These are phyloP conservation scores for Exobasidium rhododendri DNA, from an alignment of 1,284 basidiomycete species.

Conservation along the genomic window DNA sequence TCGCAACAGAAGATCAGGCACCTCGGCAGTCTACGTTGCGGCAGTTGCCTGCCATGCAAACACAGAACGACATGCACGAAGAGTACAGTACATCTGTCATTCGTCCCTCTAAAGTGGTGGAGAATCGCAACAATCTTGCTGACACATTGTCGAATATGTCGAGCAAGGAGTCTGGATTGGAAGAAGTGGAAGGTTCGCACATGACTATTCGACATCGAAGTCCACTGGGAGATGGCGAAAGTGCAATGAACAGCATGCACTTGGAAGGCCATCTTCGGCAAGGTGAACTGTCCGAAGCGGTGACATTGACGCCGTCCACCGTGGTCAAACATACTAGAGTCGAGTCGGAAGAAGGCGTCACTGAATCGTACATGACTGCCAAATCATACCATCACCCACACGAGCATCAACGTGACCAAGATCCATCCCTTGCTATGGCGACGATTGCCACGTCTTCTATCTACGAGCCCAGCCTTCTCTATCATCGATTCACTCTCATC, in stretches of 20 bases:
- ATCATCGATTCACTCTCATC: conserved; percentile 48
- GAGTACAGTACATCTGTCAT: conserved; percentile 48
- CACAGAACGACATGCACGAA: not conserved
- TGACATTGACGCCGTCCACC: conserved; percentile 7
- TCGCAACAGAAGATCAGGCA: not conserved
- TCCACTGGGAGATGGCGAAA: not conserved
- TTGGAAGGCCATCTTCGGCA: not conserved
- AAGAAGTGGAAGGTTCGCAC: conserved; percentile 25
- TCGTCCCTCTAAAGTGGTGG: conserved; percentile 34
- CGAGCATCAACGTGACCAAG: conserved; percentile 19
- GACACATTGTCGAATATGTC: conserved; percentile 21
- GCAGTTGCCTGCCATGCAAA: not conserved
- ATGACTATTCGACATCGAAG: conserved; percentile 23
- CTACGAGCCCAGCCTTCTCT: conserved; percentile 25
- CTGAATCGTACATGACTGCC: conserved; percentile 40
- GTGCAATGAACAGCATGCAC: not conserved
- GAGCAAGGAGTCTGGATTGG: conserved; percentile 1
- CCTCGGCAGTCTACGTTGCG: not conserved
- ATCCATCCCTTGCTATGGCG: conserved; percentile 38
- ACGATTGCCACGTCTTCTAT: conserved; percentile 38
- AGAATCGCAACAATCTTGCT: conserved; percentile 27
- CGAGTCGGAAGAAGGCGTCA: not conserved
- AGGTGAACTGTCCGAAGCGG: conserved; percentile 1
- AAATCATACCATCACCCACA: conserved; percentile 15
- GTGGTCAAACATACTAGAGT: conserved; percentile 9